Evolutionary conservation across 139 green algal species (phyloP), one percentile per base, ranked within the genome.

Genomic region (Micractinium sp.): DNA sequence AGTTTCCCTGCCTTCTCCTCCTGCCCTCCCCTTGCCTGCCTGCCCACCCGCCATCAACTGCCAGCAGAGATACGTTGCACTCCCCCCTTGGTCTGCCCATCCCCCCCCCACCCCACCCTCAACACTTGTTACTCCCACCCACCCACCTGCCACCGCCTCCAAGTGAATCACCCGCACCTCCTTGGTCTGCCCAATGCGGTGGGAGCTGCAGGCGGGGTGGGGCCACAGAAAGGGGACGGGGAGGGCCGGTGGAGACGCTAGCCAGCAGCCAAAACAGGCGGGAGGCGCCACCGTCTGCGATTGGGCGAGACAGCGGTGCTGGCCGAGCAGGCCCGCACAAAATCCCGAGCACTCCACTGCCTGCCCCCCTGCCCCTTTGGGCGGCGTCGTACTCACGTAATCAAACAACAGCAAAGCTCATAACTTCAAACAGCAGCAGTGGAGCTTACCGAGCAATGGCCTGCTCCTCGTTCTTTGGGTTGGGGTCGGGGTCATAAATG

Each of bases 391-490:
- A n/a, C n/a, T n/a, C n/a, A n/a, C n/a, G n/a, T n/a, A 56, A 56
- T 56, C 47, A 56, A 56, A 56, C 47, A 56, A 56, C 7, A 56
- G 47, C 47, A 9, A 9, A 56, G 47, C 47, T 9, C 47, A 9
- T 16, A 56, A n/a, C n/a, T n/a, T 56, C 47, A 56, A 56, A 56
- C 47, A 56, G 47, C 47, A 56, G 47, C 47, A 9, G 9, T 56
- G 47, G 12, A 23, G 22, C 85, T 27, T 67, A 87, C 82, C 98
- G 93, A 2, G 97, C 98, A 73, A 99, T 98, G 77, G 98, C 98
- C 90, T 99, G 98, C 94, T 99, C 97, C 93, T 99, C 98, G 92
- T 99, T 99, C 94, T 99, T 99, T 35, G 98, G 98, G 94, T 99
- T 99, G 80, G 97, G 94, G 88, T 99, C 98, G 0, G 97, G 97